Evolutionary conservation across 768 basidiomycete genomes (phyloP).

Genomic region (Mycena crocata): DNA sequence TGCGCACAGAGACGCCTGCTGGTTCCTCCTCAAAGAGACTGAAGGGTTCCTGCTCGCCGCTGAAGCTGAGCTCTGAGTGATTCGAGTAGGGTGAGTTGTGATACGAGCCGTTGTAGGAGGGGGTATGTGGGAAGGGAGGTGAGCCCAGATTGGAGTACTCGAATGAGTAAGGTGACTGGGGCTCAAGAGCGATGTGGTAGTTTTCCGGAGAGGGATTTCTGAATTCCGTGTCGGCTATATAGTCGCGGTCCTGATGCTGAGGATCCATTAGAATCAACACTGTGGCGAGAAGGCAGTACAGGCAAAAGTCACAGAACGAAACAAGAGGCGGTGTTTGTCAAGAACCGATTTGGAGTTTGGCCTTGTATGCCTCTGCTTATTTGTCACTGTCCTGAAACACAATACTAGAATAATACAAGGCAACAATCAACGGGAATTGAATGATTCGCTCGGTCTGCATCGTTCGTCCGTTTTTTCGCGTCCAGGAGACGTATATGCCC

Average conservation of each 20-base stretch:
- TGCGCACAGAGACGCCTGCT: slow-evolving; percentile 39
- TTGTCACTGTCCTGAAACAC: slow-evolving; percentile 8
- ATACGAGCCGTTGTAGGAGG: slow-evolving; percentile 74
- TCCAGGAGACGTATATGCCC: too few relatives aligned
- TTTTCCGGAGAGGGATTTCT: slow-evolving; percentile 40
- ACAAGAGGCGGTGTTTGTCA: slow-evolving; percentile 23
- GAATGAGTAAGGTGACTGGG: slow-evolving; percentile 23
- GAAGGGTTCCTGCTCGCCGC: slow-evolving; percentile 60
- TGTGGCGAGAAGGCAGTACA: slow-evolving; percentile 21
- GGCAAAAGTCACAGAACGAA: background rate
- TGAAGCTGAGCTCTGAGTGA: slow-evolving; percentile 73
- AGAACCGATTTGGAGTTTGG: background rate
- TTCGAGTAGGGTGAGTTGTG: slow-evolving; percentile 77
- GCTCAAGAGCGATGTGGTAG: slow-evolving; percentile 35
- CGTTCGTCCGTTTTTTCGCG: background rate
- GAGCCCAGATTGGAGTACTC: slow-evolving; percentile 26
- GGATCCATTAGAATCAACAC: slow-evolving; percentile 21
- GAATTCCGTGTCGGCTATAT: slow-evolving; percentile 41
- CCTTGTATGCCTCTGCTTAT: background rate
- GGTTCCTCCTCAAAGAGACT: slow-evolving; percentile 62
- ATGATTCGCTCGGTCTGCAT: too few relatives aligned
- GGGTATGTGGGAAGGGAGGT: slow-evolving; percentile 57
- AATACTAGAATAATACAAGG: background rate
- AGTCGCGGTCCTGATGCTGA: slow-evolving; percentile 29
- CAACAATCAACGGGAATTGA: too few relatives aligned